Evolutionary conservation across 2,329 filamentous ascomycete species (phyloP), one percentile per base, ranked within the genome.

Genomic region (Knufia petricola): DNA sequence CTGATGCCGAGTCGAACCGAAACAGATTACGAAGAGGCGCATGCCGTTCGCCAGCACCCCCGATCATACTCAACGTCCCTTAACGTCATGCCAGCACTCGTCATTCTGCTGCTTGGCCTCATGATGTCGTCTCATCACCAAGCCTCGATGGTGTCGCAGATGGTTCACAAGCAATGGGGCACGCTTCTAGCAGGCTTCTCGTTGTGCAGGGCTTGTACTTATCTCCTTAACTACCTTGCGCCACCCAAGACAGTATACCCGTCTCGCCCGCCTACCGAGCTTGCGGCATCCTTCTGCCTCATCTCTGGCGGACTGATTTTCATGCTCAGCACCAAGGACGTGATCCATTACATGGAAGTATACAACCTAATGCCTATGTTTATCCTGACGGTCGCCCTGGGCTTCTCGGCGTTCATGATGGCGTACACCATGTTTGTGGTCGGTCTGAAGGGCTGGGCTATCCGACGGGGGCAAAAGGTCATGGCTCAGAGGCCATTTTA

Each of bases 41-140:
- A 65, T n/a, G 68, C 75, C 39, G 61, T 68, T 15, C 78, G 78
- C 63, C 67, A 74, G 45, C 63, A 74, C 15, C 87, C 87, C 0
- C 74, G 72, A 48, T 78, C 79, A 7, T 89, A 94, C 64, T 68
- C 72, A 10, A 78, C 88, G 55, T 86, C 89, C 1, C 74, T 92
- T 63, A 95, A 96, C 64, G 90, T 89, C 0, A 78, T 96, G 58
- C 92, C 90, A 0, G 86, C 82, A 1, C 73, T 96, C 3, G 78
- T 95, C 42, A 90, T 96, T 56, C 72, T 95, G 50, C 72, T 95
- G 1, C 73, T 95, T 1, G 92, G 92, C 28, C 78, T 89, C 63
- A 92, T 95, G 85, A 96, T 96, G 90, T 84, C 84, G 61, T 87
- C 85, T 21, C 90, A 96, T 66, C 86, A 90, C 51, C 89, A 95